phyloP scores from a whole-genome alignment of 306 rosid species.

The Medicago arabica region DNA sequence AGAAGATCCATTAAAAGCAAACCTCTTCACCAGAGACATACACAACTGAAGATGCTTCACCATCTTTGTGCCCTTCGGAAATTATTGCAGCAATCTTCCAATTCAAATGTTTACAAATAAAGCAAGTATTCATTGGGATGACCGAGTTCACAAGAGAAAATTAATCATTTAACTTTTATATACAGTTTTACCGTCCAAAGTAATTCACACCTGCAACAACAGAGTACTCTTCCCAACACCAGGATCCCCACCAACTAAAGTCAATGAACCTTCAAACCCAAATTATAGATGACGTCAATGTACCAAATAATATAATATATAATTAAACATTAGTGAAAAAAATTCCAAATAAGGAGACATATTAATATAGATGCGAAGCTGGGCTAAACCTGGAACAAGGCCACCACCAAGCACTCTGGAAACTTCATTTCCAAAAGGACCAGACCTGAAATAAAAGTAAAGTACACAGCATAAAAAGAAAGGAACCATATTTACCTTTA shows the following conservation, averaged over 20 bases:
- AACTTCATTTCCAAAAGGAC: constrained; percentile 80
- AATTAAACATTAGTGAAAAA: too few relatives aligned
- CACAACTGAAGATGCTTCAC: constrained; percentile 64
- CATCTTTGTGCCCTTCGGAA: constrained; percentile 60
- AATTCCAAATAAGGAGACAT: neutral
- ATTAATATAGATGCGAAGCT: constrained; percentile 33
- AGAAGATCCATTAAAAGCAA: constrained; percentile 27
- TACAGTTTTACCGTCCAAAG: constrained; percentile 25
- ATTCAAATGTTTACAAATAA: constrained; percentile 36
- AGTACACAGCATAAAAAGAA: constrained; percentile 30
- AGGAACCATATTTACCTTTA: neutral
- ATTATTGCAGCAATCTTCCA: constrained; percentile 79
- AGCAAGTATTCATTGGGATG: constrained; percentile 12
- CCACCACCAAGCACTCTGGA: constrained; percentile 96
- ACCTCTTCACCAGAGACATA: constrained; percentile 99
- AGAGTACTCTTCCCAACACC: constrained; percentile 98
- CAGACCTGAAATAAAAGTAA: constrained; percentile 61
- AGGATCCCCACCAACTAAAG: constrained; percentile 95
- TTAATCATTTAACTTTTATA: constrained; percentile 27
- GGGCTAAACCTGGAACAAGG: constrained; percentile 78
- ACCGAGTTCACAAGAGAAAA: constrained; percentile 17
- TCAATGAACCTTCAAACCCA: constrained; percentile 79
- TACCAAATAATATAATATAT: too few relatives aligned
- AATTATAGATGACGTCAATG: neutral
- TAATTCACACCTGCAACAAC: constrained; percentile 71